Evolutionary conservation across 768 basidiomycete species (phyloP).

Genomic region (Boletus tylopilopsis): DNA sequence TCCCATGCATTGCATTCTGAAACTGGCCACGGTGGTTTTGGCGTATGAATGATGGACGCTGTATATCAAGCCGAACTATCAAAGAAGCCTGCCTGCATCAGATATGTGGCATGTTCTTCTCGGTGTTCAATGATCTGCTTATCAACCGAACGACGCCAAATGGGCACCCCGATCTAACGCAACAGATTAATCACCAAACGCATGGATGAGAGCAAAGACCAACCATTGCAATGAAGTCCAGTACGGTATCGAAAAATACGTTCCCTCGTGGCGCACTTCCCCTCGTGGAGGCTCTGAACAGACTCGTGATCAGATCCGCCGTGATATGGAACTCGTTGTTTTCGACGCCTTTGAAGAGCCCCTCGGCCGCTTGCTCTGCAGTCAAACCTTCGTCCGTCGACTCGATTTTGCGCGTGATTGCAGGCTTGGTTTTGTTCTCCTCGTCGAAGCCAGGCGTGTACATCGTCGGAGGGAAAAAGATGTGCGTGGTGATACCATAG

Average conservation of each 20-base stretch:
- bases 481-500: slow-evolving; percentile 74
- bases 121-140: slow-evolving; percentile 42
- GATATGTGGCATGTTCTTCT: slow-evolving; percentile 45
- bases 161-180: slow-evolving; percentile 45
- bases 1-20: no score
- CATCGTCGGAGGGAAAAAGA: slow-evolving; percentile 84
- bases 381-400: slow-evolving; percentile 61
- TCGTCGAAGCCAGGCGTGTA: slow-evolving; percentile 69
- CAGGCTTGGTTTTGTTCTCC: slow-evolving; percentile 77
- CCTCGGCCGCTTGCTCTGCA: slow-evolving; percentile 58
- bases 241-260: slow-evolving; percentile 47
- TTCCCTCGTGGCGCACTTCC: slow-evolving; percentile 60
- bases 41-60: background rate
- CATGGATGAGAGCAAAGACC: slow-evolving; percentile 16
- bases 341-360: slow-evolving; percentile 65
- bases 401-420: slow-evolving; percentile 72
- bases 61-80: slow-evolving; percentile 4
- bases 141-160: slow-evolving; percentile 52
- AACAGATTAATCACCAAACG: background rate
- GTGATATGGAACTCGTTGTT: slow-evolving; percentile 73
- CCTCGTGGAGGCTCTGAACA: slow-evolving; percentile 65
- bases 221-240: slow-evolving; percentile 45
- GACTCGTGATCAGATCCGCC: slow-evolving; percentile 58
- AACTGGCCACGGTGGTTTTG: no score
- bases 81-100: slow-evolving; percentile 44